A percentile compares a stretch with the other conserved stretches of the same genome.
phyloP scores from a whole-genome alignment of 805 yeast genomes.

The Metschnikowia kofuensis region DNA sequence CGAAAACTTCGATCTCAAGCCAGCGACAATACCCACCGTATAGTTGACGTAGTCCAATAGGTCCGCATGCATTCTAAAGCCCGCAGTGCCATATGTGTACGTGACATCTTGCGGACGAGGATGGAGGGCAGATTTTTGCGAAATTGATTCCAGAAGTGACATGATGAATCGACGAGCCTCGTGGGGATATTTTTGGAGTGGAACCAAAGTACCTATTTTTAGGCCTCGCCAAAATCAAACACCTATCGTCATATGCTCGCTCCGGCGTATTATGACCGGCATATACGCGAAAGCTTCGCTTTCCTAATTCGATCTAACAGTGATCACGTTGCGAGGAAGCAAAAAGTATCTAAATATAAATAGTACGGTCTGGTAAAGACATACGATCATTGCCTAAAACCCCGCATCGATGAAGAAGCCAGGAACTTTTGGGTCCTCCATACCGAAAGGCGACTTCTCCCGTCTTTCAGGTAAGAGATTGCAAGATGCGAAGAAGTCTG shows the following conservation, averaged over 20 bases:
- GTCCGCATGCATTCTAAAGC: conserved; percentile 76
- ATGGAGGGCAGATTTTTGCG: conserved; percentile 21
- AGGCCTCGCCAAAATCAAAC: neutral
- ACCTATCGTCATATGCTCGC: neutral
- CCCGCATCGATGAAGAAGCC: conserved; percentile 11
- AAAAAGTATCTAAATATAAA: neutral
- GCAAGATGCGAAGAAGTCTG: conserved; percentile 20
- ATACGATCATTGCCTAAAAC: too few relatives aligned
- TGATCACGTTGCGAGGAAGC: neutral
- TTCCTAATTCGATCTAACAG: conserved; percentile 1
- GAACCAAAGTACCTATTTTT: neutral
- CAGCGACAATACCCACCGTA: conserved; percentile 78
- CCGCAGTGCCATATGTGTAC: conserved; percentile 93
- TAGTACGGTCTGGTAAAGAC: too few relatives aligned
- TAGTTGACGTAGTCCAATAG: conserved; percentile 77
- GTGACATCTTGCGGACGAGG: conserved; percentile 41
- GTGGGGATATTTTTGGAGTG: neutral
- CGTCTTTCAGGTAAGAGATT: conserved; percentile 6
- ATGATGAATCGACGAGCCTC: neutral
- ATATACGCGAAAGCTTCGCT: neutral
- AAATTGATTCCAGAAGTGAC: conserved; percentile 8
- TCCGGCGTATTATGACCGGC: neutral
- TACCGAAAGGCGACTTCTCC: conserved; percentile 6
- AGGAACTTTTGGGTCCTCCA: conserved; percentile 10
- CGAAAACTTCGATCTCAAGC: conserved; percentile 71